These are phyloP conservation scores for Saposhnikovia divaricata DNA, from an alignment of 129 eudicot genomes.

Conservation along the genomic window DNA sequence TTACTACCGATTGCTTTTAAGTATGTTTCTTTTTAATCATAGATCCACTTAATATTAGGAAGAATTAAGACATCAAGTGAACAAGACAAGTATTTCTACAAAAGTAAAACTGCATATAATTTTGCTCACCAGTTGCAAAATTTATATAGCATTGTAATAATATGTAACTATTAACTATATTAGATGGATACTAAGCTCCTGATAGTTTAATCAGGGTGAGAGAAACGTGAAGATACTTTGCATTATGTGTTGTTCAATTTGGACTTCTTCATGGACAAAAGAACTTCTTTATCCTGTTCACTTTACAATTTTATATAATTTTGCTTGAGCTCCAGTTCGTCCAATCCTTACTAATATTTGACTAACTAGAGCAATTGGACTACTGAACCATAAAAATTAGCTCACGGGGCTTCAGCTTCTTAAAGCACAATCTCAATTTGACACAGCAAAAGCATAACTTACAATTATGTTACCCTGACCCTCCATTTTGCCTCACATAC, in stretches of 20 bases:
- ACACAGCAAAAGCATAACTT: neutral
- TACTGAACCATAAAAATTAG: no score
- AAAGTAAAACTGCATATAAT: neutral
- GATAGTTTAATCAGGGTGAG: neutral
- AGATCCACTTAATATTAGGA: neutral
- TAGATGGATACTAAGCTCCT: neutral
- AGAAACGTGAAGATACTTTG: neutral
- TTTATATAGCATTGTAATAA: neutral
- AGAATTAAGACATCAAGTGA: neutral
- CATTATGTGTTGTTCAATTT: no score
- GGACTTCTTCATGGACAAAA: neutral
- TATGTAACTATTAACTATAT: neutral
- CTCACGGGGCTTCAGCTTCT: neutral
- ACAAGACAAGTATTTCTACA: neutral
- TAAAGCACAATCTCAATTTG: neutral
- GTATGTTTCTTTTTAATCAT: neutral
- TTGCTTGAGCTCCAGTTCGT: neutral
- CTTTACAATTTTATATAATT: neutral
- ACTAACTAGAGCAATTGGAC: neutral
- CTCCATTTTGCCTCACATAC: no score
- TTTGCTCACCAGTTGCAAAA: neutral
- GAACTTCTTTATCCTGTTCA: neutral
- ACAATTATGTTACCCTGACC: no score
- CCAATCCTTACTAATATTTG: no score
- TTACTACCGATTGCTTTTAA: neutral